Conservation (phyloP, 2,329 filamentous ascomycete genomes). For the Dactylella cylindrospora region DNA sequence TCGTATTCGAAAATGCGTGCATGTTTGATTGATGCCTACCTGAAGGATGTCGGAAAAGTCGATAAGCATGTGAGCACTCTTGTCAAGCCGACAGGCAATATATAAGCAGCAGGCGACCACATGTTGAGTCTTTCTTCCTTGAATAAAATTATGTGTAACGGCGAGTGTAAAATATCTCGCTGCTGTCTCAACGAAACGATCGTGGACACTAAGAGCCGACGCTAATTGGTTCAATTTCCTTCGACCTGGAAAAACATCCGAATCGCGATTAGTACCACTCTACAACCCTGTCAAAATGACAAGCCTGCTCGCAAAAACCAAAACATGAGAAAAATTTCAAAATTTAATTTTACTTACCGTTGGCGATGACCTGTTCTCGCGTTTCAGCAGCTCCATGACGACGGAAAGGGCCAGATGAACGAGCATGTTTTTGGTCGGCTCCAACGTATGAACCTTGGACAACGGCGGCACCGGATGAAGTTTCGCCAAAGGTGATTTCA, state of each 20-base stretch:
- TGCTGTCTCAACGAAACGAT: conserved; percentile 65
- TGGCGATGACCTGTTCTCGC: conserved; percentile 63
- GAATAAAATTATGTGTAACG: conserved; percentile 73
- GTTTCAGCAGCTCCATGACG: conserved; percentile 63
- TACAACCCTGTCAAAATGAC: conserved; percentile 13
- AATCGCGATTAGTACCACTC: conserved; percentile 40
- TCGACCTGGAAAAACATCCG: conserved; percentile 47
- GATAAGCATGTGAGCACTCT: conserved; percentile 87
- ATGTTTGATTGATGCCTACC: conserved; percentile 50
- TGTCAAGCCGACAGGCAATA: conserved; percentile 76
- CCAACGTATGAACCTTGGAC: conserved; percentile 88
- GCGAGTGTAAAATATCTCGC: conserved; percentile 76
- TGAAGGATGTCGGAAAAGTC: conserved; percentile 84
- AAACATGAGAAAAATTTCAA: conserved; percentile 42
- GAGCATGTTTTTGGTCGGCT: conserved; percentile 78
- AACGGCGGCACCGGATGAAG: conserved; percentile 77
- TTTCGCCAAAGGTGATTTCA: conserved; percentile 89
- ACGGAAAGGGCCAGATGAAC: conserved; percentile 61
- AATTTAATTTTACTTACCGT: conserved; percentile 51
- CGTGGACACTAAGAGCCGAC: conserved; percentile 62
- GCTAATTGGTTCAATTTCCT: conserved; percentile 58
- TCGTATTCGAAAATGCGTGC: conserved; percentile 1
- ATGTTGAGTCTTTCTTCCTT: conserved; percentile 79
- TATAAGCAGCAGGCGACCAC: conserved; percentile 92
- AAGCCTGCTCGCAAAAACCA: conserved; percentile 23